Evolutionary conservation across 257 asterid species (phyloP).

Genomic region (Vinca minor): DNA sequence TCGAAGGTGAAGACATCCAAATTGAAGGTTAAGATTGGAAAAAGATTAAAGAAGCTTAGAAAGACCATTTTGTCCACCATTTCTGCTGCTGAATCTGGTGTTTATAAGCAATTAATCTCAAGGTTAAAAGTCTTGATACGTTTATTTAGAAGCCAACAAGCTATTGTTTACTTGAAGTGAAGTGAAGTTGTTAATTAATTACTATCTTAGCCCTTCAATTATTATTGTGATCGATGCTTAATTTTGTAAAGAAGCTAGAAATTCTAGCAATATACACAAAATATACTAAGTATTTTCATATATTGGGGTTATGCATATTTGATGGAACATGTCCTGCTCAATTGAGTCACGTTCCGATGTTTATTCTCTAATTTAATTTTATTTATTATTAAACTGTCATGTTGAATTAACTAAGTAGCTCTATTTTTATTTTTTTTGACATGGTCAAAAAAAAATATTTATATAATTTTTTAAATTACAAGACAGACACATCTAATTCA

Average conservation of each 20-base stretch:
- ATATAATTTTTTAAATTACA: no score
- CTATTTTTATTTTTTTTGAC: no score
- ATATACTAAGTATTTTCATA: no score
- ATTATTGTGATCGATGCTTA: background rate
- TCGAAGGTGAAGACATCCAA: conserved; percentile 45
- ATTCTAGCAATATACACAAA: no score
- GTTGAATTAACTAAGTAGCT: no score
- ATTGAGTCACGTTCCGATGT: no score
- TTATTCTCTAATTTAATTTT: no score
- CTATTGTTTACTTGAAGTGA: background rate
- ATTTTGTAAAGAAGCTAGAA: background rate
- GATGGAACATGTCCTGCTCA: no score
- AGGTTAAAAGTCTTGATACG: conserved; percentile 49
- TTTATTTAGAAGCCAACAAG: conserved; percentile 34
- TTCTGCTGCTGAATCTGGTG: conserved; percentile 29
- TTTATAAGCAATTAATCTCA: conserved; percentile 34
- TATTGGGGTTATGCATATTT: no score
- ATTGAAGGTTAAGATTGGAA: conserved; percentile 58
- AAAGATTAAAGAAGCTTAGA: conserved; percentile 43
- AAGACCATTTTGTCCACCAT: conserved; percentile 36
- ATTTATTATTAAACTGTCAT: no score
- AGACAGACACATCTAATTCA: no score
- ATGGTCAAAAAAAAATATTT: no score
- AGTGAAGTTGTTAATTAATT: background rate
- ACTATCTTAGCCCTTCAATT: background rate